phyloP scores from a whole-genome alignment of 192 early-diverging fungal genomes.

The Coemansia sp. region DNA sequence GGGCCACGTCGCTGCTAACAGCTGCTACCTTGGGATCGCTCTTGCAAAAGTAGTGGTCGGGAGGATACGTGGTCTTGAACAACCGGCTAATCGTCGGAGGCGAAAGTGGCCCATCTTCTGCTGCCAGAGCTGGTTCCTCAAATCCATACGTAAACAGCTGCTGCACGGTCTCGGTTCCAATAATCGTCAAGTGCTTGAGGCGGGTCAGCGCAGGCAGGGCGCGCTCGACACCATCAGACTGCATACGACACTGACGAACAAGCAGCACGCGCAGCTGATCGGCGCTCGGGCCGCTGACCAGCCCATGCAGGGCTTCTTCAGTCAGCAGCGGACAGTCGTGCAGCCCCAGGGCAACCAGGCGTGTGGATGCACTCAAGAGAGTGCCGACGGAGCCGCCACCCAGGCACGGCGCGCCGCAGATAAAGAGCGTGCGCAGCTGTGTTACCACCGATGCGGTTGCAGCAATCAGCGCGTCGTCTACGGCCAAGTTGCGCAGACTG shows the following conservation, averaged over 20 bases:
- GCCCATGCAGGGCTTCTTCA: conserved; percentile 19
- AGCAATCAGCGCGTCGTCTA: conserved; percentile 21
- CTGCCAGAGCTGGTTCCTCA: background rate
- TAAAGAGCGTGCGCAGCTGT: conserved; percentile 34
- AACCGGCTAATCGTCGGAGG: conserved; percentile 18
- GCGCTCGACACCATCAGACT: conserved; percentile 43
- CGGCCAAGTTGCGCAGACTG: conserved; percentile 28
- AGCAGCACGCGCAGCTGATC: conserved; percentile 23
- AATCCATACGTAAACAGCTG: conserved; percentile 36
- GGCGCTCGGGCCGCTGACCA: conserved; percentile 31
- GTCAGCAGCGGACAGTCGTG: conserved; percentile 27
- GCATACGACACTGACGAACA: conserved; percentile 36
- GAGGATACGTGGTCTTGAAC: conserved; percentile 35
- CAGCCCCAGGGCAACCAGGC: conserved; percentile 32
- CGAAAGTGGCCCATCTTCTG: background rate
- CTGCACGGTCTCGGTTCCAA: conserved; percentile 38
- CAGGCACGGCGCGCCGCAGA: conserved; percentile 22
- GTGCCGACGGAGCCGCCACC: conserved; percentile 21
- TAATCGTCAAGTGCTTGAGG: conserved; percentile 27
- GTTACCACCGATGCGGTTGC: conserved; percentile 20
- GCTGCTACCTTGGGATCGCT: conserved; percentile 21
- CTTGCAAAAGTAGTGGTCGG: conserved; percentile 30
- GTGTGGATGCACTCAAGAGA: conserved; percentile 20
- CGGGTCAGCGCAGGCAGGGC: conserved; percentile 24
- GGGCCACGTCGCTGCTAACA: conserved; percentile 15